Base-by-base conservation (phyloP, 2,329 filamentous ascomycete genomes). In the Ramichloridium luteum region DNA sequence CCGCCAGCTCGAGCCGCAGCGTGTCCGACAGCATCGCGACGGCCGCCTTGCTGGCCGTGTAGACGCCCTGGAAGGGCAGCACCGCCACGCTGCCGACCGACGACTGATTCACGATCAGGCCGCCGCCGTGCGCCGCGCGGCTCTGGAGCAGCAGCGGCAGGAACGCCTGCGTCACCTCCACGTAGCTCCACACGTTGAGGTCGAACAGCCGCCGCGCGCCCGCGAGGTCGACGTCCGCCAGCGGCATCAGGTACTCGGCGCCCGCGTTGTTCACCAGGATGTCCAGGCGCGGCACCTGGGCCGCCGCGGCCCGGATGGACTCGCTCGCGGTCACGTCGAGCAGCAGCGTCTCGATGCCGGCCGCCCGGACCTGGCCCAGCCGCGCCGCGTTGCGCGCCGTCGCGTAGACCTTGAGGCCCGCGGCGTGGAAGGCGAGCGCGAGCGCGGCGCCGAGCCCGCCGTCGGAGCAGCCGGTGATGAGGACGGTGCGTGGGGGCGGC, bases 261-360 rank as follows among this genome's bases (percentile, higher is more conserved):
- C 64, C 64, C 5, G 62, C 61, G 47, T 66, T 67, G 37, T 67
- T 67, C 27, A 66, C 53, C 29, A 67, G 41, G 6, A 62, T 50
- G 44, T 65, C 59, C 29, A 67, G 45, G 17, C 51, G 49, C 25
- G 47, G 48, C 4, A 46, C 30, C 15, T 61, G 43, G 0, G 13
- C 28, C 9, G 35, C 46, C 27, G 41, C 45, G 3, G 40, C 35
- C 14, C 38, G 29, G 35, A 59, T 56, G 13, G 53, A 54, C 2
- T 39, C 28, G 10, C 45, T 40, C 5, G 45, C 49, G 4, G 43
- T 39, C 9, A 59, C 46, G 32, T 60, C 57, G 6, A 60, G 42
- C 10, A 15, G 12, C 14, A 33, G 13, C n/a, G 33, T 32, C 13
- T 33, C 33, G 16, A 39, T 38, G 13, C 51, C 45, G n/a, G n/a